Evolutionary conservation across 176 grass and related monocot species (phyloP), one percentile per base, ranked within the genome.

Genomic region (Aegilops speltoides): DNA sequence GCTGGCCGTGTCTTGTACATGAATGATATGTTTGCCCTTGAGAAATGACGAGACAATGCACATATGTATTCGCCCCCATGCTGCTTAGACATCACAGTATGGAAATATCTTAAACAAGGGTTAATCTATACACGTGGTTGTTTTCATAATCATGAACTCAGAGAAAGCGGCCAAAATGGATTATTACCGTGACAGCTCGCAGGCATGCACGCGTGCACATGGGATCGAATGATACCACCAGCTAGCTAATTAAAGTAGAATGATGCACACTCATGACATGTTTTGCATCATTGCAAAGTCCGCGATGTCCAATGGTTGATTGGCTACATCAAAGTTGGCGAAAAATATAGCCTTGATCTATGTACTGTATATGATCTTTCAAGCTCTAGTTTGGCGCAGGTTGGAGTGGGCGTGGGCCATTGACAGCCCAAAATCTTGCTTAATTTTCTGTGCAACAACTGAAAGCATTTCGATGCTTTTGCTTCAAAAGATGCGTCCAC

Each of bases 381-480:
- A 69, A 88, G 84, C 52, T 76, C 52, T 32, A 75, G 60, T 84
- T 84, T 11, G 85, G 68, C 69, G 76, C 85, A 84, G 81, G 68
- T 33, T 76, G 24, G 32, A 57, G 69, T 68, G 77, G 68, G 52
- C n/a, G 69, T 81, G 81, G 77, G 29, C 82, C 82, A 85, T 81
- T 72, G 86, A 91, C 89, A 91, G 70, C 82, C 82, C 52, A 76
- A 88, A 91, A 85, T 88, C 82, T 71, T 50, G 86, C 86, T 82
- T 28, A 67, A 82, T 88, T 91, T 91, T 88, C 77, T 61, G 86
- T 82, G 89, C 82, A 64, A 77, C 88, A 88, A 68, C 68, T 33
- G 7, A 85, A 77, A 85, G 85, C 28, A 43, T 73, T 79, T 79
- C 40, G 38, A 73, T 83, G 84, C 37, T 33, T 87, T 84, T 76